Evolutionary conservation across 2,329 filamentous ascomycete species (phyloP), one percentile per base, ranked within the genome.

Genomic region (Hypoxylon sp.): DNA sequence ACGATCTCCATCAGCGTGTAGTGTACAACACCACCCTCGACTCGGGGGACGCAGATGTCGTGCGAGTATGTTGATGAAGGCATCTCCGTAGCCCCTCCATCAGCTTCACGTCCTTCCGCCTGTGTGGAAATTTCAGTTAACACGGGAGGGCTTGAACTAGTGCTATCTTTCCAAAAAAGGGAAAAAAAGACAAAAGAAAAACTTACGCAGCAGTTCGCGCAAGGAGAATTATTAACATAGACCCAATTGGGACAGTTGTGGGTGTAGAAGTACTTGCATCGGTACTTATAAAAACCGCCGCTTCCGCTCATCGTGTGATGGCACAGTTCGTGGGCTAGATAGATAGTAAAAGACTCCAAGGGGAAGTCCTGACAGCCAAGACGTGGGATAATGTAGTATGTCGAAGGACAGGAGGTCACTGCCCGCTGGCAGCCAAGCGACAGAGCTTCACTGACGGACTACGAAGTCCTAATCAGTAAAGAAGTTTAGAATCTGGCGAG

Each of bases 201-300:
- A 76, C 83, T 77, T 77, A 85, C 84, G 66, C 83, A 77, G 72
- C 84, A 86, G 65, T 75, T 77, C 55, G 82, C 77, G 73, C 84
- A 86, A 9, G 82, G 77, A 33, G 81, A 78, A 56, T 83, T 81
- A 56, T 84, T 83, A 16, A 85, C 80, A 75, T 83, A 85, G 9
- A 86, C 84, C 84, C 84, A 86, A 68, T 86, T 82, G 4, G 77
- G 79, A 68, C 84, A 85, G 67, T 85, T 81, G 71, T 84, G 78
- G 28, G 81, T 80, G 61, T 80, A 80, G 69, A 83, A 85, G 77
- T 85, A 83, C 75, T 84, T 86, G 80, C 84, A 86, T 42, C 82
- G 80, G 74, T 84, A 86, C 76, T 82, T 85, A 72, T 84, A 85
- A 65, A 80, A 84, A 36, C 81, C 81, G 45, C 82, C 81, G 67